Percentiles rank a stretch among this genome's conserved stretches.
These are phyloP conservation scores for Stenogyne calaminthoides DNA, from an alignment of 305 asterid species.

Conservation along the genomic window DNA sequence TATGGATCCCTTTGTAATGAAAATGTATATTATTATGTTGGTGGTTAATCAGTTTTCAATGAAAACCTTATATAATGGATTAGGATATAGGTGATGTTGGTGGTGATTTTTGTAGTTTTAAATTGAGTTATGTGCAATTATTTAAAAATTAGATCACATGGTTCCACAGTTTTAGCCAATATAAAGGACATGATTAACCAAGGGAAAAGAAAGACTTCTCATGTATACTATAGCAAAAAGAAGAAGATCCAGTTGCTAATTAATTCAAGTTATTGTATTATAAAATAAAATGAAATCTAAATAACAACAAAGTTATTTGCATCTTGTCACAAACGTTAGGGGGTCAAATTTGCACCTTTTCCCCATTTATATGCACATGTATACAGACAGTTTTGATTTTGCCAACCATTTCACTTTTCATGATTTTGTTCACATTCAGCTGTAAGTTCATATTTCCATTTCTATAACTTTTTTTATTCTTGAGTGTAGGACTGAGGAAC, in stretches of 20 bases:
- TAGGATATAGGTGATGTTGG: neutral
- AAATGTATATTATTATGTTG: neutral
- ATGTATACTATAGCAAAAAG: neutral
- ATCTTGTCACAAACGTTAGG: neutral
- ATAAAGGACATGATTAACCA: neutral
- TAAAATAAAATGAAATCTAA: neutral
- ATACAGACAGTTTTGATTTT: neutral
- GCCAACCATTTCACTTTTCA: neutral
- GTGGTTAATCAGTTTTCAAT: neutral
- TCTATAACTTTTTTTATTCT: neutral
- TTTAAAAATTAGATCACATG: neutral
- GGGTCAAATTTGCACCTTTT: neutral
- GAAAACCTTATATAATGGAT: neutral
- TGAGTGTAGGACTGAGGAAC: constrained; percentile 70
- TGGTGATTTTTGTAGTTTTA: neutral
- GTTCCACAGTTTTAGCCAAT: neutral
- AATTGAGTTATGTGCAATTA: neutral
- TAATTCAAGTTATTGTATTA: neutral
- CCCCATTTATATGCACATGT: neutral
- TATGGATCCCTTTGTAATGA: neutral
- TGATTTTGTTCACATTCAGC: neutral
- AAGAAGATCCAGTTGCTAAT: neutral
- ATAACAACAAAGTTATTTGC: neutral
- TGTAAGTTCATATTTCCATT: neutral
- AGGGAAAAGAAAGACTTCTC: neutral